Percentiles rank a stretch among this genome's conserved stretches.
Evolutionary conservation across 345 rosid species (phyloP).

Genomic region (Salix arbutifolia): DNA sequence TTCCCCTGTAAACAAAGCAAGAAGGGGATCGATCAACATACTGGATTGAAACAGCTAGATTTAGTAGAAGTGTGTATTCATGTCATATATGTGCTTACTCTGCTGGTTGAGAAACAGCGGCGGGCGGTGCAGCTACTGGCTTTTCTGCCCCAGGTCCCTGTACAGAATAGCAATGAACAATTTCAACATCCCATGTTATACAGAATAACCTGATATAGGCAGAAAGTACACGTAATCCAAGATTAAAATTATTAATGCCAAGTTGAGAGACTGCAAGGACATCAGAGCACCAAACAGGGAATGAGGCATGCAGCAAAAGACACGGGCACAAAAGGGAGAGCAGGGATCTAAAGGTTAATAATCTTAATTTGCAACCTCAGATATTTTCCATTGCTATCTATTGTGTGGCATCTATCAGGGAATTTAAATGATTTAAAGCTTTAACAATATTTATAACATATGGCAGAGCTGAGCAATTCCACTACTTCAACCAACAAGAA

Average conservation of each 20-base stretch:
- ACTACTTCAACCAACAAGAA: neutral
- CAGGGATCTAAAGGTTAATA: neutral
- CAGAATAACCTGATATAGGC: neutral
- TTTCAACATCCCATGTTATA: neutral
- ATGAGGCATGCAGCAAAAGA: neutral
- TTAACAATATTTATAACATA: too few relatives aligned
- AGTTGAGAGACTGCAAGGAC: neutral
- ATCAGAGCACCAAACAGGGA: neutral
- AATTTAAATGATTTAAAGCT: neutral
- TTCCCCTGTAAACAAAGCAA: constrained; percentile 2
- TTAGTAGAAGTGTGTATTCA: neutral
- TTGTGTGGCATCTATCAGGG: neutral
- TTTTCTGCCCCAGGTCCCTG: constrained; percentile 24
- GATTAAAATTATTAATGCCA: neutral
- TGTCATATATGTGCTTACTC: constrained; percentile 8
- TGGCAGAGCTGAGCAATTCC: neutral
- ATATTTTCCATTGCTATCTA: neutral
- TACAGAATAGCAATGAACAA: neutral
- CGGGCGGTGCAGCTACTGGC: constrained; percentile 18
- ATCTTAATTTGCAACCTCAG: neutral
- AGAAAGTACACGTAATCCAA: neutral
- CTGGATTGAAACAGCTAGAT: neutral
- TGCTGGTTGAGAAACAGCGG: constrained; percentile 10
- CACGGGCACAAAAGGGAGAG: neutral
- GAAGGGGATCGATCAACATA: neutral